A percentile compares a stretch with the other conserved stretches of the same genome.
Conservation (phyloP, 345 rosid genomes). For the Moricandia moricandioides region DNA sequence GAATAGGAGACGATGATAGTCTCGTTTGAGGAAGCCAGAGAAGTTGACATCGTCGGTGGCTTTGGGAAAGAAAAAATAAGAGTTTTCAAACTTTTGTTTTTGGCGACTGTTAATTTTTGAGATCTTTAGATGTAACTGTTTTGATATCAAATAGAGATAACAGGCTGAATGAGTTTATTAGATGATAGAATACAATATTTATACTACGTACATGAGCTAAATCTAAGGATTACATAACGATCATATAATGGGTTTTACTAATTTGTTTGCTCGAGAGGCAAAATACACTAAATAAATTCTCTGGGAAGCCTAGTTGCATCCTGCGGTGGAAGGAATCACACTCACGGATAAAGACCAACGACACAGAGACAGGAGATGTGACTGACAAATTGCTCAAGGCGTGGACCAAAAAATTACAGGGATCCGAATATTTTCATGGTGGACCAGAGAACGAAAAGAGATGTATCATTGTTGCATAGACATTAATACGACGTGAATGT, state of each 20-base stretch:
- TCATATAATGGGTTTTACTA: neutral
- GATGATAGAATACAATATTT: no score
- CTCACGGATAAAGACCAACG: constrained; percentile 43
- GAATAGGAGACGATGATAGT: no score
- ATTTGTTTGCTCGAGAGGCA: constrained; percentile 34
- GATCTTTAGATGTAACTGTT: no score
- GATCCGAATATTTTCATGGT: neutral
- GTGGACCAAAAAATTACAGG: constrained; percentile 38
- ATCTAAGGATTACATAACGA: no score
- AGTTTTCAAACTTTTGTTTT: no score
- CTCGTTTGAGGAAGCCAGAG: no score
- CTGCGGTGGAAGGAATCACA: constrained; percentile 64
- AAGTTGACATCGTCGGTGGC: no score
- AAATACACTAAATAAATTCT: constrained; percentile 54
- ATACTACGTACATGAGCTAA: no score
- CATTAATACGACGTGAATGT: constrained; percentile 41
- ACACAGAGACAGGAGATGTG: constrained; percentile 52
- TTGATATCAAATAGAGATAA: no score
- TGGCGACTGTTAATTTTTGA: no score
- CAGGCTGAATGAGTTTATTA: no score
- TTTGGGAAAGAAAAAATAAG: no score
- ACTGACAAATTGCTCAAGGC: constrained; percentile 59
- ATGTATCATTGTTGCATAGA: constrained; percentile 52
- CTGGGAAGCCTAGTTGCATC: constrained; percentile 65
- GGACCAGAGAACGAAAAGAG: constrained; percentile 19